A percentile compares a stretch with the other conserved stretches of the same genome.
Evolutionary conservation across 495 filamentous ascomycete genomes (phyloP).

Genomic region (Xylaria telfairii): DNA sequence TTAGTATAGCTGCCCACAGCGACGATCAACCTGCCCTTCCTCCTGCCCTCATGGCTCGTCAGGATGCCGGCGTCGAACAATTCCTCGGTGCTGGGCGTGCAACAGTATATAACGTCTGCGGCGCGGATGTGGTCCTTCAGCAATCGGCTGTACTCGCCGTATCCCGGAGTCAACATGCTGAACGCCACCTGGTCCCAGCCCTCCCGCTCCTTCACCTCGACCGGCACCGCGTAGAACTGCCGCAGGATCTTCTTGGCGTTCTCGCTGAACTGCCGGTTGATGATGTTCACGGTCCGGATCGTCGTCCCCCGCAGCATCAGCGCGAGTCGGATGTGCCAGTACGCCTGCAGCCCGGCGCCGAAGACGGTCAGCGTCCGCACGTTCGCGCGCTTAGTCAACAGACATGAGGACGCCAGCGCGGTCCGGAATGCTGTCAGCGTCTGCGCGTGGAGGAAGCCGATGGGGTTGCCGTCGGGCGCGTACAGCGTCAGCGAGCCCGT

Average conservation of each 20-base stretch:
- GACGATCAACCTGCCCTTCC: constrained; percentile 77
- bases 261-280: constrained; percentile 69
- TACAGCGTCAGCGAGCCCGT: constrained; percentile 81
- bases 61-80: constrained; percentile 61
- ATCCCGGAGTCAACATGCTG: constrained; percentile 70
- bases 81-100: constrained; percentile 54
- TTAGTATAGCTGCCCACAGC: constrained; percentile 85
- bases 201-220: constrained; percentile 58
- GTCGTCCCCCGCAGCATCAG: constrained; percentile 74
- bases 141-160: constrained; percentile 72
- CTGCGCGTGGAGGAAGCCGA: constrained; percentile 82
- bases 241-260: constrained; percentile 61
- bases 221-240: constrained; percentile 60
- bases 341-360: constrained; percentile 88
- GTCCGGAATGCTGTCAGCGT: constrained; percentile 94
- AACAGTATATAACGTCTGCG: constrained; percentile 81
- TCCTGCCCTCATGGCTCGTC: constrained; percentile 70
- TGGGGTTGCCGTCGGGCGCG: constrained; percentile 65
- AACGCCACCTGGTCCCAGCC: constrained; percentile 67
- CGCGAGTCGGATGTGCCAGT: constrained; percentile 89
- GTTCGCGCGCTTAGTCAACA: constrained; percentile 71
- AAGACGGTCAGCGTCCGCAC: constrained; percentile 82
- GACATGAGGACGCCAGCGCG: constrained; percentile 76
- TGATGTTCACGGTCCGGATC: constrained; percentile 77
- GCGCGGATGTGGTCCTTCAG: constrained; percentile 69